Conservation (phyloP, 345 rosid genomes). For the Gynandropsis gynandra region DNA sequence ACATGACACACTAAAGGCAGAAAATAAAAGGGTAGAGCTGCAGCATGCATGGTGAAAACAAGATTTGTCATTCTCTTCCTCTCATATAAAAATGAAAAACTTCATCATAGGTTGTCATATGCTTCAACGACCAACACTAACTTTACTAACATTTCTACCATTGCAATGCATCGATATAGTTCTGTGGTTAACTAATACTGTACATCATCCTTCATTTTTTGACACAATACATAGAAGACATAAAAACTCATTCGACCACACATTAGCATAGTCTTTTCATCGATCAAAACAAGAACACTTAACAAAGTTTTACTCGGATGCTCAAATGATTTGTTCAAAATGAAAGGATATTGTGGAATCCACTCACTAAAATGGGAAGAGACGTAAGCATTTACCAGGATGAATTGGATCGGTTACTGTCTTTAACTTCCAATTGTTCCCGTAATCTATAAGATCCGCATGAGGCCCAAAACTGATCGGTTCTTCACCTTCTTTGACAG, state of each 20-base stretch:
- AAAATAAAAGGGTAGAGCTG: not conserved
- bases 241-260: slow-evolving; percentile 3
- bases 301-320: not conserved
- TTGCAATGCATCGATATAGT: not conserved
- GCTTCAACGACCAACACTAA: too few species aligned
- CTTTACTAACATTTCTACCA: too few species aligned
- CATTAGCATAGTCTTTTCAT: not conserved
- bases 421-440: slow-evolving; percentile 58
- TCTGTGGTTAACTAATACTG: not conserved
- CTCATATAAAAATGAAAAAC: not conserved
- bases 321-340: not conserved
- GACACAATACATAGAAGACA: not conserved
- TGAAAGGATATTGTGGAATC: slow-evolving; percentile 6
- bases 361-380: not conserved
- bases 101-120: too few species aligned
- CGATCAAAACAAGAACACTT: slow-evolving; percentile 8
- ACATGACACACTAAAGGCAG: not conserved
- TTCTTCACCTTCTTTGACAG: slow-evolving; percentile 60
- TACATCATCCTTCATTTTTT: too few species aligned
- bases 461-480: slow-evolving; percentile 67
- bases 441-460: slow-evolving; percentile 57
- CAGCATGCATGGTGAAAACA: not conserved
- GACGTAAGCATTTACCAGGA: slow-evolving; percentile 25
- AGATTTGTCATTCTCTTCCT: not conserved
- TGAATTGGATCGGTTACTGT: slow-evolving; percentile 42